Evolutionary conservation across 2,329 filamentous ascomycete genomes (phyloP), one percentile per base, ranked within the genome.

Genomic region (Monosporascus sp.): DNA sequence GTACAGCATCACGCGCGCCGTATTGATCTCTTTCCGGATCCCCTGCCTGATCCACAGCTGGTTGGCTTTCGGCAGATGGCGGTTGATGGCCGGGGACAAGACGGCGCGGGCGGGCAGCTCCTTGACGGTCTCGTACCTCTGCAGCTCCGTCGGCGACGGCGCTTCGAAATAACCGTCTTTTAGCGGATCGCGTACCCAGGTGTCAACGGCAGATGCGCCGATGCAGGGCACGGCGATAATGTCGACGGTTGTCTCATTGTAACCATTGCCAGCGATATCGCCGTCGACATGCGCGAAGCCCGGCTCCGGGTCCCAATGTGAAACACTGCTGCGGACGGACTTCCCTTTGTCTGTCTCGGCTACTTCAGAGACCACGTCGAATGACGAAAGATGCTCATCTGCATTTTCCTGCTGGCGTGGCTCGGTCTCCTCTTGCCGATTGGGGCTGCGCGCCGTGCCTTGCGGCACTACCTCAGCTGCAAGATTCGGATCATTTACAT

Each of bases 171-270:
- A 79, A 26, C 72, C 72, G 2, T 76, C 72, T 40, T 72, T 71
- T 1, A 80, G 70, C 1, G 74, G 76, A 49, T 79, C 77, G 16
- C 76, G 71, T 35, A 70, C 76, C 79, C 79, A 82, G 22, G 78
- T 80, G 24, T 76, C 71, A n/a, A 80, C 64, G 1, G 78, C 71
- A 40, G 80, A 74, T 0, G 75, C 78, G 0, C 78, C 79, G 0
- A 79, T 74, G 55, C 79, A 82, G 0, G 80, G 78, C 6, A 82
- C 74, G 6, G 78, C 73, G 40, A 82, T 70, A 44, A 82, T 69
- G 52, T 82, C 79, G 47, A 80, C 78, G 3, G 69, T 73, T 1
- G 79, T 82, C 59, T 80, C 73, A 54, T 82, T 80, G 58, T 80
- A 75, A 3, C 72, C 71, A 3, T 62, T 56, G 6, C 74, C 74